Percentiles rank a stretch among this genome's conserved stretches.
Conservation (phyloP, 306 rosid genomes). For the Trifolium repens region DNA sequence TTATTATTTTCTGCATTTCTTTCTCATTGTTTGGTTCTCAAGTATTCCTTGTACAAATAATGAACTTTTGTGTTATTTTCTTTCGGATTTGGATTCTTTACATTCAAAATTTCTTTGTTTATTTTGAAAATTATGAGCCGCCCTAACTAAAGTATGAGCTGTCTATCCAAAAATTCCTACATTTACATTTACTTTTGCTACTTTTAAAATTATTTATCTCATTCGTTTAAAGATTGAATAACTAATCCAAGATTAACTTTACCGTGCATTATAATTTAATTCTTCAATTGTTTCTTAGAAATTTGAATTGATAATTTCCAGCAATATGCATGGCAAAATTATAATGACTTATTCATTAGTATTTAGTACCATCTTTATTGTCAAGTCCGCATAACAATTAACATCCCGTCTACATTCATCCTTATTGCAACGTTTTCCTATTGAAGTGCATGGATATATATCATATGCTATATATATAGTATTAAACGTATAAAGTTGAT, state of each 20-base stretch:
- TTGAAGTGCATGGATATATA: background rate
- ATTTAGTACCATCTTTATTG: background rate
- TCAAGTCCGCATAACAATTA: background rate
- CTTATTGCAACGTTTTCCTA: background rate
- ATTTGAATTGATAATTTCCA: background rate
- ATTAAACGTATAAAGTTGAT: background rate
- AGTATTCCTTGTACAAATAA: too few relatives aligned
- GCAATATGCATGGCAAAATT: background rate
- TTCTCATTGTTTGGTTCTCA: too few relatives aligned
- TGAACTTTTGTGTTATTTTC: too few relatives aligned
- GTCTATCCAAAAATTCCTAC: too few relatives aligned
- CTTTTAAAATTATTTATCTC: too few relatives aligned
- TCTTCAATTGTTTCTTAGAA: background rate
- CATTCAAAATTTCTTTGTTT: too few relatives aligned
- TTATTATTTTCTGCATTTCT: too few relatives aligned
- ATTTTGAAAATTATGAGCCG: too few relatives aligned
- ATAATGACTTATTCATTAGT: background rate
- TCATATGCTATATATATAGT: background rate
- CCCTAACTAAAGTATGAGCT: too few relatives aligned
- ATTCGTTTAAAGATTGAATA: too few relatives aligned
- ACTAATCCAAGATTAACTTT: background rate
- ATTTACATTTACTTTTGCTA: too few relatives aligned
- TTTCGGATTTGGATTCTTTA: too few relatives aligned
- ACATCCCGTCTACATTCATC: background rate
- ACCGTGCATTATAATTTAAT: background rate